phyloP scores from a whole-genome alignment of 169 alveolate species.

The Ichthyophthirius multifiliis region DNA sequence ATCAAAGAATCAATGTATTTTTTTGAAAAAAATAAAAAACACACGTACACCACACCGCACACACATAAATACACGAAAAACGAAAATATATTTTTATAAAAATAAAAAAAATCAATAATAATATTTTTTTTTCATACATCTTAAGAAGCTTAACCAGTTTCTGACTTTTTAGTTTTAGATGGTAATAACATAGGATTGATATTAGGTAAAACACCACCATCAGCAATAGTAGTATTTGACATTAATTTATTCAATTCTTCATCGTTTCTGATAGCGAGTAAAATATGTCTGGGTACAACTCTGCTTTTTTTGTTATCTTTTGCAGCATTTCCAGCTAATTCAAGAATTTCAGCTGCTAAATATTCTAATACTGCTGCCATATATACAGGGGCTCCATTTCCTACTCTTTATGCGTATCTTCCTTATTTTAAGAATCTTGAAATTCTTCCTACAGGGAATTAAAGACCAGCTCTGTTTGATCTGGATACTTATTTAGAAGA shows the following conservation, averaged over 20 bases:
- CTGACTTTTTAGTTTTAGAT: slow-evolving; percentile 60
- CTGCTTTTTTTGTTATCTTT: slow-evolving; percentile 97
- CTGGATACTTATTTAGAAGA: slow-evolving; percentile 77
- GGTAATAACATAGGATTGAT: slow-evolving; percentile 96
- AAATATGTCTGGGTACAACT: slow-evolving; percentile 98
- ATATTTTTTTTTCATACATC: not conserved
- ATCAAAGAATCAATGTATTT: no score
- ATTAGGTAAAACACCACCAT: slow-evolving; percentile 98
- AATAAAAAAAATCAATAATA: no score
- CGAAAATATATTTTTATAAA: no score
- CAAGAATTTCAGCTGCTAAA: slow-evolving; percentile 97
- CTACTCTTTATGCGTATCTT: slow-evolving; percentile 97
- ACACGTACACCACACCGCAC: no score
- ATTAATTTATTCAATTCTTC: slow-evolving; percentile 97
- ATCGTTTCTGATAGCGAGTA: slow-evolving; percentile 97
- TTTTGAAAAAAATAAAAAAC: no score
- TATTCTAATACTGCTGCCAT: slow-evolving; percentile 98
- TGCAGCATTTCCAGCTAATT: slow-evolving; percentile 98
- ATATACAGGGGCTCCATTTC: slow-evolving; percentile 99
- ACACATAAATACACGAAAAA: no score
- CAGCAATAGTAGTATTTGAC: slow-evolving; percentile 97
- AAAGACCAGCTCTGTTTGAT: slow-evolving; percentile 98
- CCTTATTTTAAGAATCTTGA: slow-evolving; percentile 97
- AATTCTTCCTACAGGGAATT: slow-evolving; percentile 99
- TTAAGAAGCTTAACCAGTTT: slow-evolving; percentile 6